phyloP scores from a whole-genome alignment of 2,329 filamentous ascomycete species.

The Bimuria novae-zelandiae region DNA sequence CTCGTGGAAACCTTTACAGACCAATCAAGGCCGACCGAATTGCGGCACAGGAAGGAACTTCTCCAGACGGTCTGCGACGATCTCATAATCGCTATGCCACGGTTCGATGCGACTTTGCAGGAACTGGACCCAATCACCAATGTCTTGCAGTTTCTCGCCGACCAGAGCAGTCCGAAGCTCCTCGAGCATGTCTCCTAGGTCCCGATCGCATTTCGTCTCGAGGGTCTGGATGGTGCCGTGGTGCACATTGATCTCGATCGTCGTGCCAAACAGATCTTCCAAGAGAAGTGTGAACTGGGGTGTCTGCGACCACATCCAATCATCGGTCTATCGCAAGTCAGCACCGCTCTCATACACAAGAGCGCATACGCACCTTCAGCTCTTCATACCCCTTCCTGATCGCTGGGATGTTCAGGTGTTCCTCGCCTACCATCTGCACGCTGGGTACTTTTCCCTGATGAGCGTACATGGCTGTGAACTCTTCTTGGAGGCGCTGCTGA shows the following conservation, averaged over 20 bases:
- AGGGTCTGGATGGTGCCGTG: constrained; percentile 60
- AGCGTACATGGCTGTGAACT: constrained; percentile 71
- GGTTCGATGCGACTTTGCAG: constrained; percentile 20
- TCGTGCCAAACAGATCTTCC: constrained; percentile 53
- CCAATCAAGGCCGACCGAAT: constrained; percentile 13
- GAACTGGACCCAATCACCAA: constrained; percentile 47
- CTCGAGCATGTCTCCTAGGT: constrained; percentile 15
- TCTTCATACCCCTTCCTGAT: constrained; percentile 67
- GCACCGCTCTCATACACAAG: constrained; percentile 9
- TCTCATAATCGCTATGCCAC: constrained; percentile 18
- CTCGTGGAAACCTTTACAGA: background rate
- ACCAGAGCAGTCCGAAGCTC: constrained; percentile 26
- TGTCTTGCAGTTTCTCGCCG: constrained; percentile 55
- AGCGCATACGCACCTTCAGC: constrained; percentile 57
- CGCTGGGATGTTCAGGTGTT: constrained; percentile 55
- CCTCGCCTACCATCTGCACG: constrained; percentile 57
- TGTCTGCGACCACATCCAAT: constrained; percentile 86
- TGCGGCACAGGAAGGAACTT: constrained; percentile 29
- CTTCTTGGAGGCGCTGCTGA: constrained; percentile 52
- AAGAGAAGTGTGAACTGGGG: constrained; percentile 72
- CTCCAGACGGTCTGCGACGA: constrained; percentile 25
- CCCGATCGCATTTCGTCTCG: constrained; percentile 36
- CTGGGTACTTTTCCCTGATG: constrained; percentile 43
- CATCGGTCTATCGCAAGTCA: constrained; percentile 58
- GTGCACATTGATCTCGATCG: constrained; percentile 48